Evolutionary conservation across 2,329 filamentous ascomycete genomes (phyloP), one percentile per base, ranked within the genome.

Genomic region (Microdochium trichocladiopsis): DNA sequence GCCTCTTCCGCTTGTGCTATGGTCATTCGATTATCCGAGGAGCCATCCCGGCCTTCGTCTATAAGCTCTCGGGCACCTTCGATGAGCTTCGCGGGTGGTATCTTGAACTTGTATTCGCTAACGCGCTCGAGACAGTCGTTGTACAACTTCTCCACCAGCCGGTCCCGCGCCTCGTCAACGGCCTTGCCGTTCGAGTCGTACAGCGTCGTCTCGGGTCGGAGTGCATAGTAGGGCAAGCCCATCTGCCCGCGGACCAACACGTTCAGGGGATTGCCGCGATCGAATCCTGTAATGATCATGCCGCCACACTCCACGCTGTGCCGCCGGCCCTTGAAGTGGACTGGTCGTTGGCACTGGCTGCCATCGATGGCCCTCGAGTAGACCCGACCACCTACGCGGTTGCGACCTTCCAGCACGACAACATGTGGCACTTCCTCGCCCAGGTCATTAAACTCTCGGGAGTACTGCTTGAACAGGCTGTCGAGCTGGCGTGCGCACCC

Each of bases 231-330:
- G 16, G 85, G 85, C 21, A 99, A 78, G 24, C 87, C 88, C 49
- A 99, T 78, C 69, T 99, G 95, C 16, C 90, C 92, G 58, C 94
- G 86, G 52, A 99, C 85, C 54, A 99, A 83, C 49, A 92, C 83
- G 65, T 96, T 95, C 60, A 99, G 73, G 4, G 94, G 94, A 61
- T 99, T 99, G 18, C 95, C 95, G 58, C 90, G 83, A 59, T 97
- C 91, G 66, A 97, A 99, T 0, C 94, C 94, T 31, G 95, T 96
- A 55, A 99, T 91, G 55, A 99, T 97, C 78, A 99, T 96, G 52
- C 93, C 94, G 25, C 94, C 94, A 85, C 96, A 95, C 67, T 99
- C 94, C 28, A 90, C 94, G 21, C 92, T 97, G 63, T 87, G 87
- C 50, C 83, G 75, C 55, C 76, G 79, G 9, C 75, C 78, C 71